These are phyloP conservation scores for Coemansia sp. DNA, from an alignment of 192 early-diverging fungal genomes.

Conservation along the genomic window DNA sequence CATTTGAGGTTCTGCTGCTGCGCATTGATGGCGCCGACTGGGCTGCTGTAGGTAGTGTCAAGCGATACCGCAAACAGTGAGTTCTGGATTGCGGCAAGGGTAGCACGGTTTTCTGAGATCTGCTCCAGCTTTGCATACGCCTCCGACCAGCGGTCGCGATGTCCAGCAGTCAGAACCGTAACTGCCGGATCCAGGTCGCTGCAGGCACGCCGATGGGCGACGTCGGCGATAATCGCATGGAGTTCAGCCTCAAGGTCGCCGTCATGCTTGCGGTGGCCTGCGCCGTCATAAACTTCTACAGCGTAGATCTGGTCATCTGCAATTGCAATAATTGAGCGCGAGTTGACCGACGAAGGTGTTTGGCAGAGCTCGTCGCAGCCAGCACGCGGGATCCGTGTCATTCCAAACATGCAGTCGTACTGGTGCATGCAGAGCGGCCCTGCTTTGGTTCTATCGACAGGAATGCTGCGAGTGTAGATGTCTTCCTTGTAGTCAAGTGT, in stretches of 20 bases:
- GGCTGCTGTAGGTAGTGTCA: constrained; percentile 64
- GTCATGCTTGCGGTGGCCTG: constrained; percentile 56
- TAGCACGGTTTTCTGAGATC: constrained; percentile 60
- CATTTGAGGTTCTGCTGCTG: constrained; percentile 30
- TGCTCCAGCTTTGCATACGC: constrained; percentile 67
- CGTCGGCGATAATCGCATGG: constrained; percentile 58
- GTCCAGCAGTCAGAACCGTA: constrained; percentile 68
- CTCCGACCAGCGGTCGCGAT: constrained; percentile 81
- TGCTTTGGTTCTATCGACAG: constrained; percentile 65
- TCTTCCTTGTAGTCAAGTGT: constrained; percentile 75
- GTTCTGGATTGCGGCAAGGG: constrained; percentile 65
- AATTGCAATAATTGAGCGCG: constrained; percentile 64
- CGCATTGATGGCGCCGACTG: constrained; percentile 30
- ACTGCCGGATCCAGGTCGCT: constrained; percentile 59
- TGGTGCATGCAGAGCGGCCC: constrained; percentile 85
- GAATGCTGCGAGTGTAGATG: constrained; percentile 59
- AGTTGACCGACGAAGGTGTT: constrained; percentile 1
- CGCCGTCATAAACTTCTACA: constrained; percentile 64
- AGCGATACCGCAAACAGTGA: constrained; percentile 74
- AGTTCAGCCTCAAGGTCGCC: constrained; percentile 76
- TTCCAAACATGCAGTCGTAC: constrained; percentile 74
- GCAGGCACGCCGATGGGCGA: constrained; percentile 21
- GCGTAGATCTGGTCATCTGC: constrained; percentile 78
- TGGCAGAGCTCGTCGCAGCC: constrained; percentile 69
- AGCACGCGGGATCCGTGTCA: constrained; percentile 78